These are phyloP conservation scores for Porcisia deanei DNA, from an alignment of 208 protist species.

Conservation along the genomic window DNA sequence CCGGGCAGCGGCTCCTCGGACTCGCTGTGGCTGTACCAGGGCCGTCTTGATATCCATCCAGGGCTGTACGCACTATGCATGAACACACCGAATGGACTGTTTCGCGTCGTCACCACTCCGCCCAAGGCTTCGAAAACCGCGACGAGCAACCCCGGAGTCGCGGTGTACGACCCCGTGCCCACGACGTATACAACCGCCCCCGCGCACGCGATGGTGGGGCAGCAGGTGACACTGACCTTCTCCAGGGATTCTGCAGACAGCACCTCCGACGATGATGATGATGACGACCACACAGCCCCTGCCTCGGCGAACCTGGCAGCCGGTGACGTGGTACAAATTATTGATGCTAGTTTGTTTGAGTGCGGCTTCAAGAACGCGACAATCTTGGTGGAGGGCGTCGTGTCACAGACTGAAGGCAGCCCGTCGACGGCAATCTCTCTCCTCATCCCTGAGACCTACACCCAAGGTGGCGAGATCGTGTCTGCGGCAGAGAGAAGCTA, in stretches of 20 bases:
- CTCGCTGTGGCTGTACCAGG: constrained; percentile 30
- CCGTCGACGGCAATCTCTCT: constrained; percentile 21
- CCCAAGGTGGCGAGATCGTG: neutral
- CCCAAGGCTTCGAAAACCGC: constrained; percentile 11
- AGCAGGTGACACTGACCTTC: constrained; percentile 66
- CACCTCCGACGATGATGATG: neutral
- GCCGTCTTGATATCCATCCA: constrained; percentile 37
- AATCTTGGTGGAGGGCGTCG: constrained; percentile 37
- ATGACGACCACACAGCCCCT: constrained; percentile 1
- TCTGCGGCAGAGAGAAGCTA: constrained; percentile 22
- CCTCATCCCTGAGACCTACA: constrained; percentile 16
- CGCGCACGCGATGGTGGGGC: constrained; percentile 44
- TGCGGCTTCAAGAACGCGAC: constrained; percentile 82
- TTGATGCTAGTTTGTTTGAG: constrained; percentile 71
- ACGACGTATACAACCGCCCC: constrained; percentile 43
- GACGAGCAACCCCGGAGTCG: constrained; percentile 8
- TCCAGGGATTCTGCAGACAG: neutral
- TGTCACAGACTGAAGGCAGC: constrained; percentile 24
- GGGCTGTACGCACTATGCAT: constrained; percentile 80
- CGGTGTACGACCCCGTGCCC: constrained; percentile 42
- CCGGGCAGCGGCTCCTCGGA: constrained; percentile 8
- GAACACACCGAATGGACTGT: constrained; percentile 47
- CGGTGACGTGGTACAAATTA: constrained; percentile 63
- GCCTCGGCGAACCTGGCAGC: constrained; percentile 17
- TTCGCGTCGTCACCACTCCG: constrained; percentile 49